Evolutionary conservation across 108 stramenopile genomes (phyloP), one percentile per base, ranked within the genome.

Genomic region (Pseudonitzschia pungens): DNA sequence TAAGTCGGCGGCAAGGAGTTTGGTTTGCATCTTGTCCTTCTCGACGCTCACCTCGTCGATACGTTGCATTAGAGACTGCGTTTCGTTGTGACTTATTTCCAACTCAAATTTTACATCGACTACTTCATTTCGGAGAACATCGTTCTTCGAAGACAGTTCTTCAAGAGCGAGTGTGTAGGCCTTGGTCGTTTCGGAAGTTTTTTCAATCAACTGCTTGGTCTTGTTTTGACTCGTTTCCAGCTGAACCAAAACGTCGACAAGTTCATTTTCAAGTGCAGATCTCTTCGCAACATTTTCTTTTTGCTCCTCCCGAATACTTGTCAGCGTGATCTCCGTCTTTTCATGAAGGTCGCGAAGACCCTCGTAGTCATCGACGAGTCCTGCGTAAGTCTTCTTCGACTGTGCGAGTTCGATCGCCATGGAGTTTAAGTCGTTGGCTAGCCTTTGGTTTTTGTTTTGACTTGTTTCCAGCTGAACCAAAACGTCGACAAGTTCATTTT

Each of bases 21-120:
- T 20, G 22, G 18, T 27, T 50, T 67, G 27, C 6, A 50, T 44
- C 21, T 48, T 24, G 48, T 9, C 45, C 4, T 48, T 40, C 22
- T 16, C n/a, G 1, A 1, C 36, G 31, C 14, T 29, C n/a, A 14
- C 60, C 40, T 40, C 33, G 3, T 62, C 18, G 36, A 62, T 62
- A 16, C 60, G 60, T 20, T 62, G 15, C 5, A 20, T 9, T 3
- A 42, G 31, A 18, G 15, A 26, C 10, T 31, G 14, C 40, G 60
- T 62, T 62, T 62, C 33, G 36, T 14, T 62, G 2, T 62, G 60
- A 18, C 60, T 62, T 21, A 40, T 14, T 62, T 62, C 60, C 33
- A 40, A 62, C 16, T 62, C 60, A 40, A 62, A 62, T n/a, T 62
- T 62, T 28, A 41, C 40, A 14, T 36, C 60, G 40, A 62, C 60